These are phyloP conservation scores for Komagataea norvegica DNA, from an alignment of 1,139 yeast species.

Conservation along the genomic window DNA sequence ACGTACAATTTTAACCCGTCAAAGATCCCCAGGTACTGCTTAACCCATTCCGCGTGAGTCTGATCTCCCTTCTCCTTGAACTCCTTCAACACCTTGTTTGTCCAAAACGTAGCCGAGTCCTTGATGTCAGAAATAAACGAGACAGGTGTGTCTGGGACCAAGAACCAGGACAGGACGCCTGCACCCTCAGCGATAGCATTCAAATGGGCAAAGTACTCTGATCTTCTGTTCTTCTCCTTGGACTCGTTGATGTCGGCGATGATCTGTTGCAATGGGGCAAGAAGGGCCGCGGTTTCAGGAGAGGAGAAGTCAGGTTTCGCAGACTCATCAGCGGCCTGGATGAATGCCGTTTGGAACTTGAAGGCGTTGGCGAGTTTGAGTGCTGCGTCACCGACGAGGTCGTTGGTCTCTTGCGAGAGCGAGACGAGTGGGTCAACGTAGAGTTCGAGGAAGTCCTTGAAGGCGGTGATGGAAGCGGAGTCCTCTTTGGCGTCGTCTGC, in stretches of 20 bases:
- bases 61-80: constrained; percentile 67
- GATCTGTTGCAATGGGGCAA: constrained; percentile 63
- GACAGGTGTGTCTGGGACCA: constrained; percentile 60
- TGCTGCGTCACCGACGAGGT: constrained; percentile 59
- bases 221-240: constrained; percentile 72
- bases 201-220: constrained; percentile 62
- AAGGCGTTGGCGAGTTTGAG: constrained; percentile 55
- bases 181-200: constrained; percentile 86
- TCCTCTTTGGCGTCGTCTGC: too few relatives aligned
- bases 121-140: constrained; percentile 76
- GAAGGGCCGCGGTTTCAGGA: constrained; percentile 50
- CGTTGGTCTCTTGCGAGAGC: constrained; percentile 55
- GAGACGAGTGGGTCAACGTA: constrained; percentile 57
- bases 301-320: constrained; percentile 60
- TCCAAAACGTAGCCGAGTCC: constrained; percentile 92
- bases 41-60: constrained; percentile 76
- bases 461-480: constrained; percentile 46
- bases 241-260: constrained; percentile 54
- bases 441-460: constrained; percentile 49
- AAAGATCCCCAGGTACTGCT: constrained; percentile 54
- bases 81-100: constrained; percentile 84
- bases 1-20: constrained; percentile 69
- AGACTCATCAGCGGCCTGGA: constrained; percentile 55
- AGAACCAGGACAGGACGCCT: constrained; percentile 89
- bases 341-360: constrained; percentile 47